Evolutionary conservation across 176 grass and related monocot species (phyloP).

Genomic region (Otatea glauca): DNA sequence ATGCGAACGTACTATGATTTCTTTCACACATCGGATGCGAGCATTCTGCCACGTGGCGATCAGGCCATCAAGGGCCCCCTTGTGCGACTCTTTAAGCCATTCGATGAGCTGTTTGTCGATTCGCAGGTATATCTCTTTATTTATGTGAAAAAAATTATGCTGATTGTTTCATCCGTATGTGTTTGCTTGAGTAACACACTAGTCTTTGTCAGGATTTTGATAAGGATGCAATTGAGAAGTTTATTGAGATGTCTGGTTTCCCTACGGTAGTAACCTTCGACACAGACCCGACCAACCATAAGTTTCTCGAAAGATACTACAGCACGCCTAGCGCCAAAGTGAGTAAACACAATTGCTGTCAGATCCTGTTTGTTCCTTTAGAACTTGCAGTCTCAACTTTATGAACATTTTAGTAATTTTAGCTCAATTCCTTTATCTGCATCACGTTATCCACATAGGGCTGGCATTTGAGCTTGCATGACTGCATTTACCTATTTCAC

Average conservation of each 20-base stretch:
- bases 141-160: background rate
- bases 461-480: slow-evolving; percentile 19
- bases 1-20: slow-evolving; percentile 79
- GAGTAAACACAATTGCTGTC: slow-evolving; percentile 40
- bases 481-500: background rate
- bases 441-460: slow-evolving; percentile 27
- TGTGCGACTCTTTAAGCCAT: slow-evolving; percentile 89
- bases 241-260: slow-evolving; percentile 76
- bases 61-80: slow-evolving; percentile 50
- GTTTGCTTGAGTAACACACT: background rate
- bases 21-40: slow-evolving; percentile 67
- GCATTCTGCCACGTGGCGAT: slow-evolving; percentile 75
- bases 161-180: slow-evolving; percentile 23
- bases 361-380: slow-evolving; percentile 21
- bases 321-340: slow-evolving; percentile 67
- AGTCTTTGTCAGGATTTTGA: slow-evolving; percentile 65
- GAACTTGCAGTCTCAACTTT: background rate
- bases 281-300: slow-evolving; percentile 63
- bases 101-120: slow-evolving; percentile 90
- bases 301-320: slow-evolving; percentile 81
- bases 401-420: slow-evolving; percentile 1
- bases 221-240: slow-evolving; percentile 69
- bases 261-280: slow-evolving; percentile 69
- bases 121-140: slow-evolving; percentile 54
- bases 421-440: slow-evolving; percentile 35